Evolutionary conservation across 495 filamentous ascomycete genomes (phyloP).

Genomic region (Neurospora sp.): DNA sequence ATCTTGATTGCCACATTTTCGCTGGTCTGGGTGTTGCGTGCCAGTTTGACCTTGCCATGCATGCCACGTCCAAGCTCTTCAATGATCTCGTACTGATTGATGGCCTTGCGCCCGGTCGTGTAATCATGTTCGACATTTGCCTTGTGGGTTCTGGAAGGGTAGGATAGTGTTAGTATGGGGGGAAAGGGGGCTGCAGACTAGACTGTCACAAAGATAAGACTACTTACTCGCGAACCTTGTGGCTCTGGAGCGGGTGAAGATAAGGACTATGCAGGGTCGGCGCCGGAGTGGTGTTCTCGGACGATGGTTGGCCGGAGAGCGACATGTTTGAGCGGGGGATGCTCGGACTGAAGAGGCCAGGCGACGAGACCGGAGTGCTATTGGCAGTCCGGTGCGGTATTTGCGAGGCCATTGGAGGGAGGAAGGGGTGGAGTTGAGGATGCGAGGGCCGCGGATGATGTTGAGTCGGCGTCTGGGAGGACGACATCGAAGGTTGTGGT

Average conservation of each 20-base stretch:
- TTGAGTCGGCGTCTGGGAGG: slow-evolving; percentile 5
- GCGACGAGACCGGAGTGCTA: slow-evolving; percentile 60
- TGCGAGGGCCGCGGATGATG: slow-evolving; percentile 23
- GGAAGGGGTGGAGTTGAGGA: slow-evolving; percentile 29
- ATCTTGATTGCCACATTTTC: slow-evolving; percentile 96
- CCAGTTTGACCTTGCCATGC: slow-evolving; percentile 95
- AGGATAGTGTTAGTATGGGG: not conserved
- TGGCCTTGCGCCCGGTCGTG: slow-evolving; percentile 81
- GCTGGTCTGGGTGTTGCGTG: slow-evolving; percentile 62
- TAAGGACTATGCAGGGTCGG: slow-evolving; percentile 39
- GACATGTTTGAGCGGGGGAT: slow-evolving; percentile 30
- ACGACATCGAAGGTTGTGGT: slow-evolving; percentile 13
- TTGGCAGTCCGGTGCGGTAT: slow-evolving; percentile 39
- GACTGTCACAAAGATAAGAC: not conserved
- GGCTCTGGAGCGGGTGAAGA: slow-evolving; percentile 54
- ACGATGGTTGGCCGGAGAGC: slow-evolving; percentile 26
- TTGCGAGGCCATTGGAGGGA: slow-evolving; percentile 20
- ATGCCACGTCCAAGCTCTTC: slow-evolving; percentile 91
- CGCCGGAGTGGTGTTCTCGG: slow-evolving; percentile 38
- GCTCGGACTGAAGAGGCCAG: slow-evolving; percentile 53
- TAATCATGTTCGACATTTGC: slow-evolving; percentile 81
- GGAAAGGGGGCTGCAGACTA: not conserved
- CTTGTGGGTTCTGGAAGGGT: slow-evolving; percentile 57
- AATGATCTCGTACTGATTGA: slow-evolving; percentile 96
- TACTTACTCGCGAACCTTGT: slow-evolving; percentile 50